These are phyloP conservation scores for Escallonia rubra DNA, from an alignment of 129 eudicot genomes.

Conservation along the genomic window DNA sequence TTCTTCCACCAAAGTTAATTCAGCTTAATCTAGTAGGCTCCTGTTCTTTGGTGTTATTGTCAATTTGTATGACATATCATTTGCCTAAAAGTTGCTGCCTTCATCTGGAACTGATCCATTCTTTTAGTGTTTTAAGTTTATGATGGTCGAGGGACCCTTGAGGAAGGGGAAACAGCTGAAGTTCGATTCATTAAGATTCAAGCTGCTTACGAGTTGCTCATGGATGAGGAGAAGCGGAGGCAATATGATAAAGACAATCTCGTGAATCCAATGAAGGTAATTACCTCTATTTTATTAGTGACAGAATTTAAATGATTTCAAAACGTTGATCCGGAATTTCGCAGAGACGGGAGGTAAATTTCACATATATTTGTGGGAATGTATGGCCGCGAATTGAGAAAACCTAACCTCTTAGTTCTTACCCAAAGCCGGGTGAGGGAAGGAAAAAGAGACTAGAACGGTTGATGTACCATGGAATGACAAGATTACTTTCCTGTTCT, in stretches of 20 bases:
- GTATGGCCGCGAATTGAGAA: too few species aligned
- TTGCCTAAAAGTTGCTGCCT: slow-evolving; percentile 4
- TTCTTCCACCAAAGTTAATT: background rate
- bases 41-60: slow-evolving; percentile 1
- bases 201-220: slow-evolving; percentile 93
- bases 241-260: slow-evolving; percentile 80
- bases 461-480: too few species aligned
- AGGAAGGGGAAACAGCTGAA: slow-evolving; percentile 97
- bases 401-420: too few species aligned
- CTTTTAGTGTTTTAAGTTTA: slow-evolving; percentile 54
- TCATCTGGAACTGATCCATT: slow-evolving; percentile 12
- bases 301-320: background rate
- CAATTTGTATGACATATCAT: background rate
- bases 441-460: too few species aligned
- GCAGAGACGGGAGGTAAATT: too few species aligned
- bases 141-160: slow-evolving; percentile 94
- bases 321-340: too few species aligned
- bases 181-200: slow-evolving; percentile 93
- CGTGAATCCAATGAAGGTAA: slow-evolving; percentile 93
- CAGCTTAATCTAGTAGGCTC: slow-evolving; percentile 1
- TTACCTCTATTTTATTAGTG: background rate
- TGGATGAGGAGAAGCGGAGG: slow-evolving; percentile 69
- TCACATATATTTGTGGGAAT: too few species aligned
- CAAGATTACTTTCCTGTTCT: too few species aligned
- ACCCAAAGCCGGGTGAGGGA: too few species aligned